phyloP scores from a whole-genome alignment of 352 stramenopile genomes.

The Phytophthora agathidicida region DNA sequence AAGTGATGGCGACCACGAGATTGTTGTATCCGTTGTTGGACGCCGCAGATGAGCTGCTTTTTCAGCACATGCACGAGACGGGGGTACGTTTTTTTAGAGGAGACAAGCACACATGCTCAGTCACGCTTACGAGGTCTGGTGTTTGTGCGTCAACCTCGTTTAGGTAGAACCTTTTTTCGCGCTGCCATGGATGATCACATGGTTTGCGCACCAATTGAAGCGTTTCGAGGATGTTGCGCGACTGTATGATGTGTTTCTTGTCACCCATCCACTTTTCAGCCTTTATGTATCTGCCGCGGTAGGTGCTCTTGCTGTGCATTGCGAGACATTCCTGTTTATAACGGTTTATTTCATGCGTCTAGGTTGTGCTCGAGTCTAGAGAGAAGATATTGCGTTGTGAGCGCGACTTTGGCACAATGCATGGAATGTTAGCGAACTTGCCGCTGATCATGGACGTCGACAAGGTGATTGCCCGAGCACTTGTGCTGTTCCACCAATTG shows the following conservation, averaged over 20 bases:
- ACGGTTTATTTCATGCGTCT: no score
- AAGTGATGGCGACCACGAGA: slow-evolving; percentile 66
- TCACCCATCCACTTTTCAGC: slow-evolving; percentile 91
- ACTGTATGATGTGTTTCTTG: slow-evolving; percentile 94
- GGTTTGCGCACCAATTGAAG: slow-evolving; percentile 93
- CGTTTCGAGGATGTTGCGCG: slow-evolving; percentile 88
- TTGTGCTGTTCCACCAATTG: slow-evolving; percentile 65
- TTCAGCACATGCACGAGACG: slow-evolving; percentile 65
- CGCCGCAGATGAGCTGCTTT: slow-evolving; percentile 67
- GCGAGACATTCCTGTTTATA: no score
- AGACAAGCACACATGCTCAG: background rate
- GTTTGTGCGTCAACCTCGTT: slow-evolving; percentile 2
- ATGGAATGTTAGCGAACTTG: slow-evolving; percentile 75
- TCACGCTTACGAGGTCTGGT: slow-evolving; percentile 42
- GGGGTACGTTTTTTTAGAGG: slow-evolving; percentile 39
- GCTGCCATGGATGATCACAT: slow-evolving; percentile 94
- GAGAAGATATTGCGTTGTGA: slow-evolving; percentile 70
- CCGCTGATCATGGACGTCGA: slow-evolving; percentile 80
- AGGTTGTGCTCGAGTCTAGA: slow-evolving; percentile 63
- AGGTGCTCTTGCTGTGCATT: background rate
- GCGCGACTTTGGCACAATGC: slow-evolving; percentile 79
- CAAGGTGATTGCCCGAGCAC: slow-evolving; percentile 54
- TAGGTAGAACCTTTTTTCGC: slow-evolving; percentile 95
- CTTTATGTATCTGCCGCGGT: slow-evolving; percentile 91
- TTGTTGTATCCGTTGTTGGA: slow-evolving; percentile 76